Percentiles rank a stretch among this genome's conserved stretches.
Conservation (phyloP, 2,329 filamentous ascomycete genomes). For the Fusarium sp. region DNA sequence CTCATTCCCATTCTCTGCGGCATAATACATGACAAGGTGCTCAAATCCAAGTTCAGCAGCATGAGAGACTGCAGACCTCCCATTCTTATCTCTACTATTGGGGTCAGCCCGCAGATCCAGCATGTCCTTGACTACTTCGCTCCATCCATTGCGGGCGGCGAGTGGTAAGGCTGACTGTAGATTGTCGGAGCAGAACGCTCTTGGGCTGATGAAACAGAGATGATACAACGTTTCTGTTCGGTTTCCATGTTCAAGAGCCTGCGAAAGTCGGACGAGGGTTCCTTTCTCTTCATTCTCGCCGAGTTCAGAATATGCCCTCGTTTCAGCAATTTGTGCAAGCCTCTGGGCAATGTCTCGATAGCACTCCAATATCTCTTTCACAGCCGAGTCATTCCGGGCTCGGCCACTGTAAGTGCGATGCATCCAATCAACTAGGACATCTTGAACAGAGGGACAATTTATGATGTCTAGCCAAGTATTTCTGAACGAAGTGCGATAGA, state of each 20-base stretch:
- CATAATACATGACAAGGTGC: slow-evolving; percentile 11
- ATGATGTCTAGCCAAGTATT: no score
- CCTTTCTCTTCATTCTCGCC: not conserved
- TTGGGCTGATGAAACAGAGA: slow-evolving; percentile 6
- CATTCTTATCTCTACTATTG: slow-evolving; percentile 18
- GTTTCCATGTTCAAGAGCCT: not conserved
- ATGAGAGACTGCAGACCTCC: slow-evolving; percentile 25
- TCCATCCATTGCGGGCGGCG: slow-evolving; percentile 27
- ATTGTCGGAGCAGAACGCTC: not conserved
- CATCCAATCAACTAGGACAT: slow-evolving; percentile 2
- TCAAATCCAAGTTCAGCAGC: slow-evolving; percentile 22
- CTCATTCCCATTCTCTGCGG: not conserved
- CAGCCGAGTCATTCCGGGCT: not conserved
- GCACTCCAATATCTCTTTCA: slow-evolving; percentile 5
- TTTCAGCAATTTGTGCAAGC: not conserved
- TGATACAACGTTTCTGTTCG: slow-evolving; percentile 6
- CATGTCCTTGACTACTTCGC: slow-evolving; percentile 10
- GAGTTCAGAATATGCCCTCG: not conserved
- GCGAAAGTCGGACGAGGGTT: no score
- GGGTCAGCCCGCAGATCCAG: slow-evolving; percentile 21
- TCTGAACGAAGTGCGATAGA: not conserved
- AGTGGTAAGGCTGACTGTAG: slow-evolving; percentile 20
- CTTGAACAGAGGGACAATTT: no score
- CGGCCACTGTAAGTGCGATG: not conserved
- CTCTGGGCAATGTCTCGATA: slow-evolving; percentile 3